Evolutionary conservation across 2,329 filamentous ascomycete genomes (phyloP), one percentile per base, ranked within the genome.

Genomic region (Talaromyces sp.): DNA sequence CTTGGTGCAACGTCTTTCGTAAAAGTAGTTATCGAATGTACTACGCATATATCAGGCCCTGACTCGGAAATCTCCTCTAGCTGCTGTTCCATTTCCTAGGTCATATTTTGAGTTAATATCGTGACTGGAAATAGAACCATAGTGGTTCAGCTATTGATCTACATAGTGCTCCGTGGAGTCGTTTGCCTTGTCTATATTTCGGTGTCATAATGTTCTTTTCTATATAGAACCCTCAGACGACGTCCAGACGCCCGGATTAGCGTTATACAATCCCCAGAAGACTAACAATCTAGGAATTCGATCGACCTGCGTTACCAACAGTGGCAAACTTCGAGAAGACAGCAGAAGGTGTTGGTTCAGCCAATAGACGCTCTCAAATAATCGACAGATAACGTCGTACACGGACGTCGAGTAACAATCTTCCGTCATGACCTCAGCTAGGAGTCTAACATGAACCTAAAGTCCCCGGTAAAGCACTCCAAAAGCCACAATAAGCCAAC

Each of bases 291-390:
- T 7, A 16, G 9, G 3, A n/a, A n/a, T 52, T 52, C 27, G 48
- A 52, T 52, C 48, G 48, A 27, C 48, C 24, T 48, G 58, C 14
- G 33, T 47, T 61, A 31, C 59, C 45, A 52, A 52, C 45, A 52
- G 59, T 52, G 59, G 59, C 59, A 52, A 61, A 37, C 33, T 52
- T 61, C 59, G 31, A 61, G 59, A 61, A 61, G 11, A 6, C 10
- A 37, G 10, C n/a, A 37, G 33, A 56, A 37, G 7, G 6, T 7
- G 24, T 56, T 56, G 14, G 6, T 37, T 22, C 22, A 39, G 52
- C 52, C 52, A 56, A 56, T 56, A 19, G 52, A 33, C 48, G 24
- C 27, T 52, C 14, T 11, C 16, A 9, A 52, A n/a, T 9, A 33
- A 24, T 56, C 5, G 27, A 13, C 19, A 56, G 50, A 35, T 37